Evolutionary conservation across 1,139 yeast genomes (phyloP).

Genomic region (Suhomyces bribrorum): DNA sequence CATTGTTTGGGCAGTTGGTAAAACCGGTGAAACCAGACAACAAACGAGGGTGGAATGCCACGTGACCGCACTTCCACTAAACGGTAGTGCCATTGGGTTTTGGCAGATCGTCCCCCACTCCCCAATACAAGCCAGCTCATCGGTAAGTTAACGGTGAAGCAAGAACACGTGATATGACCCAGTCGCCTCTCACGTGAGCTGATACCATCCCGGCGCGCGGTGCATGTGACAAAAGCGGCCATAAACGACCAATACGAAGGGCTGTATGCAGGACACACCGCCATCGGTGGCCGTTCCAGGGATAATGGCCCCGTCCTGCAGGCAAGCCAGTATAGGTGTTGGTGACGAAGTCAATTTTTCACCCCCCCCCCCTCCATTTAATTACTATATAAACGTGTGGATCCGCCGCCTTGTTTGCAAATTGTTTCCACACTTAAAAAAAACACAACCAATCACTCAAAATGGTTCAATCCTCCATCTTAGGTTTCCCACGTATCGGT

Average conservation of each 20-base stretch:
- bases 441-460: slow-evolving; percentile 8
- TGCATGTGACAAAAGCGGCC: slow-evolving; percentile 2
- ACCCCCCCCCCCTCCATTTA: slow-evolving; percentile 7
- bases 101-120: not conserved
- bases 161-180: slow-evolving; percentile 1
- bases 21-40: too few relatives aligned
- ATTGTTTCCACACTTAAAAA: not conserved
- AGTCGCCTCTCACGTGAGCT: slow-evolving; percentile 4
- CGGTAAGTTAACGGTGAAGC: not conserved
- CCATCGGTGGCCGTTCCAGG: slow-evolving; percentile 4
- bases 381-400: slow-evolving; percentile 12
- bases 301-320: not conserved
- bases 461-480: slow-evolving; percentile 95
- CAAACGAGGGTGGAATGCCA: not conserved
- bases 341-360: slow-evolving; percentile 9
- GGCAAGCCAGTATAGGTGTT: slow-evolving; percentile 7
- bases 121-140: too few relatives aligned
- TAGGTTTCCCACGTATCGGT: slow-evolving; percentile 99
- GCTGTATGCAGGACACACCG: not conserved
- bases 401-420: not conserved
- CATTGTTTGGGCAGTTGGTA: too few relatives aligned
- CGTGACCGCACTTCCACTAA: too few relatives aligned
- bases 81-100: too few relatives aligned
- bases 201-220: slow-evolving; percentile 7
- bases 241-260: slow-evolving; percentile 6